Percentiles rank a stretch among this genome's conserved stretches.
These are phyloP conservation scores for Ceratobasidium sp. DNA, from an alignment of 1,284 basidiomycete species.

Conservation along the genomic window DNA sequence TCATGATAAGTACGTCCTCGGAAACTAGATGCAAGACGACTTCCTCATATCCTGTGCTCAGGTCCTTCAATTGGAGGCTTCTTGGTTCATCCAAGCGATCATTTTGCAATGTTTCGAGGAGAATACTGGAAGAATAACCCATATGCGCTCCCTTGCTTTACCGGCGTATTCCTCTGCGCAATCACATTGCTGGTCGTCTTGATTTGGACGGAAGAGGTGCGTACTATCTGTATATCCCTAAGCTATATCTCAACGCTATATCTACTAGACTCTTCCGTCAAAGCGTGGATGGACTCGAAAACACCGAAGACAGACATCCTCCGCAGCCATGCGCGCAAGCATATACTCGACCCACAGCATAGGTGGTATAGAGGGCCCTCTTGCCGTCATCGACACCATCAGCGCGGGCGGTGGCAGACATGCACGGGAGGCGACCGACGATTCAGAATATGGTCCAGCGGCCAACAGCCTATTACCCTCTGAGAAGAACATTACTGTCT, in stretches of 20 bases:
- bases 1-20: conserved; percentile 7
- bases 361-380: neutral
- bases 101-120: conserved; percentile 7
- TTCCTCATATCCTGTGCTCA: neutral
- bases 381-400: neutral
- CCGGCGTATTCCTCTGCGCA: neutral
- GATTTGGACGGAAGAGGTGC: neutral
- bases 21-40: too few species aligned
- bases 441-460: conserved; percentile 16
- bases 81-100: conserved; percentile 21
- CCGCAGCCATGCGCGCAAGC: conserved; percentile 22
- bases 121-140: conserved; percentile 31
- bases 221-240: neutral
- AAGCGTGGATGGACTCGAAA: conserved; percentile 25
- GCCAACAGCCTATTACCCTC: neutral
- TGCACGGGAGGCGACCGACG: conserved; percentile 16
- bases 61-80: conserved; percentile 28
- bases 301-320: conserved; percentile 5
- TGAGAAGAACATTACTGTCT: neutral
- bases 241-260: neutral
- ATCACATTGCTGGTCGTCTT: neutral
- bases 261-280: conserved; percentile 7
- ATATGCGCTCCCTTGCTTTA: conserved; percentile 20
- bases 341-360: conserved; percentile 11
- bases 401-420: neutral